phyloP scores from a whole-genome alignment of 495 filamentous ascomycete genomes.

The Xylaria bambusicola region DNA sequence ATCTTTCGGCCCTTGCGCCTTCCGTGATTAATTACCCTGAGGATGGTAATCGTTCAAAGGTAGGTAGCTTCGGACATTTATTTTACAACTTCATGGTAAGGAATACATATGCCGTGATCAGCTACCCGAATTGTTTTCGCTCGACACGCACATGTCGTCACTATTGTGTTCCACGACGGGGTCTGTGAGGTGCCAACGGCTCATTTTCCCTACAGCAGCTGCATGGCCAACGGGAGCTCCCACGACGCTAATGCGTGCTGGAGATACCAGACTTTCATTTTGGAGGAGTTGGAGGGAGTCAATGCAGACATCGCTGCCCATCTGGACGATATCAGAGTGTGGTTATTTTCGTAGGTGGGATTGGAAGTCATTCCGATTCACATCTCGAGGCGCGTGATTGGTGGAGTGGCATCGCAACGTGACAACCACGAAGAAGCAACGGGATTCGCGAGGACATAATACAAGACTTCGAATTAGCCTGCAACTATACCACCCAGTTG shows the following conservation, averaged over 20 bases:
- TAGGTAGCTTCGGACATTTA: neutral
- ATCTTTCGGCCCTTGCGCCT: neutral
- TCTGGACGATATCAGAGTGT: slow-evolving; percentile 13
- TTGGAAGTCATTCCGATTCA: neutral
- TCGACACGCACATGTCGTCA: neutral
- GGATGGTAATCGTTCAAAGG: neutral
- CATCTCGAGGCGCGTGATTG: slow-evolving; percentile 5
- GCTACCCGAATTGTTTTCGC: neutral
- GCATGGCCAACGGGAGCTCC: slow-evolving; percentile 1
- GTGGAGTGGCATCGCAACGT: slow-evolving; percentile 1
- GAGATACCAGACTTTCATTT: slow-evolving; percentile 8
- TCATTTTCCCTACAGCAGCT: slow-evolving; percentile 1
- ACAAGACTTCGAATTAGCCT: slow-evolving; percentile 9
- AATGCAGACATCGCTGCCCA: neutral
- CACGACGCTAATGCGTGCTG: slow-evolving; percentile 7
- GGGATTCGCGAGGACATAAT: slow-evolving; percentile 11
- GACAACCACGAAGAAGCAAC: slow-evolving; percentile 12
- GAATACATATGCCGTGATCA: neutral
- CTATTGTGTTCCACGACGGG: slow-evolving; percentile 5
- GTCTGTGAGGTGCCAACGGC: slow-evolving; percentile 7
- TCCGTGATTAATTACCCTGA: neutral
- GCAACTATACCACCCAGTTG: neutral
- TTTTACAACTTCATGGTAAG: too few species aligned
- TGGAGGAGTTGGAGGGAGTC: neutral
- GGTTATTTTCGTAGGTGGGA: slow-evolving; percentile 14